Evolutionary conservation across 2,329 filamentous ascomycete species (phyloP), one percentile per base, ranked within the genome.

Genomic region (Decorospora gaudefroyi): DNA sequence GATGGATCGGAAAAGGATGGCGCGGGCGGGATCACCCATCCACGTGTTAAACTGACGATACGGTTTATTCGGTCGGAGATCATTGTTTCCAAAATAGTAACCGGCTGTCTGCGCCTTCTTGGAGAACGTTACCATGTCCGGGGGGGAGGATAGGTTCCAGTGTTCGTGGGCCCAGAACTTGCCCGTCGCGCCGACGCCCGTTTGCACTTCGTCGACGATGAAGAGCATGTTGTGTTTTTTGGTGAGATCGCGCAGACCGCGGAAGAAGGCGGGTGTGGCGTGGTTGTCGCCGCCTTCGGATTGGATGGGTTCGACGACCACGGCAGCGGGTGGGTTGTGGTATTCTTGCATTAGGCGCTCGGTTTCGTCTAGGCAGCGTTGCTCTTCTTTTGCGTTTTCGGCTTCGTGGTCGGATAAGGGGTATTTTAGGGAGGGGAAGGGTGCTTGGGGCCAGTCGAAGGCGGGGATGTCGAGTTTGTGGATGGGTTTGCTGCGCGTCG

Each of bases 81-180:
- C 84, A 7, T 83, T 80, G 78, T 93, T 86, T 49, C 86, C 86
- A 68, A 85, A 96, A 79, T 93, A 96, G 80, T 92, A 96, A 22
- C 90, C 90, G 5, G 91, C 90, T 2, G 90, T 88, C 75, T 96
- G 90, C 3, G 90, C 91, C 79, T 96, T 96, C 79, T 96, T 96
- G 66, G 84, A 88, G 76, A 96, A 96, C 46, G 90, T 96, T 30
- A 96, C 90, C 78, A 96, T 93, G 76, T 96, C 90, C 0, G 90
- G 90, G 6, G 90, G 88, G 23, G 83, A 76, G 35, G 79, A 67
- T 29, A 96, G 80, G 70, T 87, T 80, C 90, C 90, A 96, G 83
- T 96, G 91, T 64, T 96, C 90, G 76, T 96, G 91, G 6, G 91
- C 90, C 90, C 90, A 96, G 83, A 96, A 95, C 72, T 88, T 90